phyloP scores from a whole-genome alignment of 345 rosid genomes.

The Hibiscus trionum region DNA sequence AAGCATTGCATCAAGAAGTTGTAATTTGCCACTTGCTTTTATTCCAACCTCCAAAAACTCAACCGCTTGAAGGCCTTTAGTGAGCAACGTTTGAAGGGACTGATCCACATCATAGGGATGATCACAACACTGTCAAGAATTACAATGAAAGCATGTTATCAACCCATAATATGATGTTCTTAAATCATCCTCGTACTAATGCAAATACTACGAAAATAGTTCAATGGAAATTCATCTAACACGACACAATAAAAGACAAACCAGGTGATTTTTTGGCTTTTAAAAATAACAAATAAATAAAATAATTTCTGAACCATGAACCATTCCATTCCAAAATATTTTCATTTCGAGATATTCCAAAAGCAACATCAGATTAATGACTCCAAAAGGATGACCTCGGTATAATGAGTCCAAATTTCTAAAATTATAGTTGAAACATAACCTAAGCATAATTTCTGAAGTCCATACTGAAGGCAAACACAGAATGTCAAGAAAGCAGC shows the following conservation, averaged over 20 bases:
- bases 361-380: neutral
- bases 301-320: neutral
- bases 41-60: slow-evolving; percentile 61
- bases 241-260: neutral
- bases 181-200: neutral
- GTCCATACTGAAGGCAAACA: neutral
- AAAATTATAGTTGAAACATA: neutral
- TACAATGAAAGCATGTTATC: slow-evolving; percentile 4
- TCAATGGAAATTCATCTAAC: slow-evolving; percentile 1
- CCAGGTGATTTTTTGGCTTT: neutral
- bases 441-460: neutral
- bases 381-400: neutral
- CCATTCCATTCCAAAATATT: neutral
- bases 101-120: slow-evolving; percentile 71
- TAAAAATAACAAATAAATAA: neutral
- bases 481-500: neutral
- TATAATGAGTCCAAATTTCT: neutral
- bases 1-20: slow-evolving; percentile 71
- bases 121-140: slow-evolving; percentile 72
- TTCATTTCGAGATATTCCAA: neutral
- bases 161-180: neutral
- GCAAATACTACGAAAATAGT: neutral
- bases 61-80: slow-evolving; percentile 23
- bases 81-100: slow-evolving; percentile 30
- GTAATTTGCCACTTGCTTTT: slow-evolving; percentile 87